Base-by-base conservation (phyloP, 441 rosid species). In the Syzygium syzygioides region DNA sequence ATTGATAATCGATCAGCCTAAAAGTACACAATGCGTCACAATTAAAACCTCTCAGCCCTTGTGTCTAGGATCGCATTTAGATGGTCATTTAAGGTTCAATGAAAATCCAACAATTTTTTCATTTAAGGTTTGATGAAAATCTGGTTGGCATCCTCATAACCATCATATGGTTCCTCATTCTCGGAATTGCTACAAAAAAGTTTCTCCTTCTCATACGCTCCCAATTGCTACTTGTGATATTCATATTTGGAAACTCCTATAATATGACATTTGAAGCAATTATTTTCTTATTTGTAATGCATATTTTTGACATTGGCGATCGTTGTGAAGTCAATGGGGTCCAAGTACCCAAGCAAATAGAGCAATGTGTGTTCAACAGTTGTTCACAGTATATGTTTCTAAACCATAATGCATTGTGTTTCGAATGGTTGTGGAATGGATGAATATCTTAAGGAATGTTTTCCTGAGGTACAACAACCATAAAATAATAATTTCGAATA, bases 211-310 rank as follows among this genome's bases (percentile, higher is more conserved):
- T 88, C n/a, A 83, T 88, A 55, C 48, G 56, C 85, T 88, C 89
- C 41, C 89, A 88, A 71, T 66, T 88, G n/a, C 80, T 88, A 17
- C 60, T 88, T 12, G 89, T 88, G 41, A 86, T 59, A 62, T 88
- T 88, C 50, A 48, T 88, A 28, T 80, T 88, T 11, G 80, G 86
- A 60, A 88, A 80, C 86, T 55, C 86, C 20, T 59, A 86, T 26
- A 88, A 57, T 50, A 80, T 17, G 8, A 60, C 59, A 9, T 88
- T 80, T 15, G 80, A 88, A 60, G 45, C 59, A 48, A 80, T 87
- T 15, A 79, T 87, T 34, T 87, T 79, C 79, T 60, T 87, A 37
- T 83, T 88, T 41, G 89, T 88, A 34, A 88, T 88, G 89, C 86
- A 83, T 48, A 80, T 80, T 28, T 88, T 80, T 34, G 89, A 88